phyloP scores from a whole-genome alignment of 2,329 filamentous ascomycete species.

The Colletotrichum gigasporum region DNA sequence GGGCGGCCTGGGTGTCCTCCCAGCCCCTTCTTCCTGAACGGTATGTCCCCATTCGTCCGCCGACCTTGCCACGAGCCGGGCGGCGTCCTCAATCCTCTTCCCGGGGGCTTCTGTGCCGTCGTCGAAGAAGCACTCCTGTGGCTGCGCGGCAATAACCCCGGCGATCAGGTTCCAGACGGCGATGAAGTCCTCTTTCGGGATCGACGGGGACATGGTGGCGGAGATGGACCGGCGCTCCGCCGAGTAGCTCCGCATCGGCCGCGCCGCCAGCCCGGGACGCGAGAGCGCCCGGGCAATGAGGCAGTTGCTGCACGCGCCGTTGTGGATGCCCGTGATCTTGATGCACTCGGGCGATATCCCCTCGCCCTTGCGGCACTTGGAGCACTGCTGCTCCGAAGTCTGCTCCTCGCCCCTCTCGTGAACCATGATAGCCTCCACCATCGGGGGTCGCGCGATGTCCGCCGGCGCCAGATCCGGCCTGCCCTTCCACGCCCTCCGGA shows the following conservation, averaged over 20 bases:
- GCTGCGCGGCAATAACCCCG: constrained; percentile 96
- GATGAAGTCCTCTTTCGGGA: constrained; percentile 36
- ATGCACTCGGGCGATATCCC: constrained; percentile 38
- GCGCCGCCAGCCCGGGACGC: background rate
- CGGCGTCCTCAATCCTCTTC: constrained; percentile 37
- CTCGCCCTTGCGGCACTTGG: constrained; percentile 35
- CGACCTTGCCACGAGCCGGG: constrained; percentile 37
- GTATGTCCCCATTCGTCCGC: constrained; percentile 37
- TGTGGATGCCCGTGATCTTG: constrained; percentile 30
- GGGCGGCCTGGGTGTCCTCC: background rate
- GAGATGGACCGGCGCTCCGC: constrained; percentile 28
- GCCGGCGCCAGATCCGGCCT: background rate
- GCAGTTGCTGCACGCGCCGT: constrained; percentile 38
- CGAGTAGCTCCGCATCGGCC: constrained; percentile 23
- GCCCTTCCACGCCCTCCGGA: constrained; percentile 17
- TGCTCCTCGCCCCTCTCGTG: constrained; percentile 37
- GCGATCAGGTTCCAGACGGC: constrained; percentile 40
- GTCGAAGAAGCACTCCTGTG: constrained; percentile 92
- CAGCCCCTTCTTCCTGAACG: constrained; percentile 3
- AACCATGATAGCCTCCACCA: constrained; percentile 37
- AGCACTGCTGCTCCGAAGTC: constrained; percentile 32
- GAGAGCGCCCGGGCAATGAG: constrained; percentile 33
- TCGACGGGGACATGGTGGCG: constrained; percentile 30
- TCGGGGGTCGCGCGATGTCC: constrained; percentile 8
- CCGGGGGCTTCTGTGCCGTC: constrained; percentile 34